phyloP scores from a whole-genome alignment of 148 eudicot genomes.

The Cornus controversa region DNA sequence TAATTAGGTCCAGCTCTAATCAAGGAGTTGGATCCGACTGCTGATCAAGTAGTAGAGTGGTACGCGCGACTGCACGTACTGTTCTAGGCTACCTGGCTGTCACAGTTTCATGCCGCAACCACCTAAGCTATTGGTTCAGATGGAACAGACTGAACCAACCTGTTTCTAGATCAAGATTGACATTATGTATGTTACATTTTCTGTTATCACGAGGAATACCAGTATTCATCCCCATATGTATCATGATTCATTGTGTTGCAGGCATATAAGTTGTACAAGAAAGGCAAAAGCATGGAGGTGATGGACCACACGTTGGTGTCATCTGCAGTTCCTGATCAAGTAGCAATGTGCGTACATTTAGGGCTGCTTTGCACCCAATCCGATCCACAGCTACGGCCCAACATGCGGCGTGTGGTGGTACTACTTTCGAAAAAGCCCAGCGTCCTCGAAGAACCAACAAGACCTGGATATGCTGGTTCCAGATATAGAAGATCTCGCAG shows the following conservation, averaged over 20 bases:
- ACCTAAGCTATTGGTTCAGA: too few relatives aligned
- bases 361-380: constrained; percentile 78
- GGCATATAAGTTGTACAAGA: constrained; percentile 73
- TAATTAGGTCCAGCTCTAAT: too few relatives aligned
- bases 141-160: too few relatives aligned
- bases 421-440: constrained; percentile 64
- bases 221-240: not conserved
- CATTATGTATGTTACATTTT: not conserved
- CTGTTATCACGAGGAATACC: not conserved
- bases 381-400: constrained; percentile 66
- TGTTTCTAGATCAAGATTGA: too few relatives aligned
- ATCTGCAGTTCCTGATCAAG: constrained; percentile 60
- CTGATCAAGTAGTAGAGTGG: too few relatives aligned
- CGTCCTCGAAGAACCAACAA: constrained; percentile 60
- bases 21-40: too few relatives aligned
- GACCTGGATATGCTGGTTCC: constrained; percentile 68
- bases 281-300: constrained; percentile 54
- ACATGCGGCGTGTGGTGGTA: constrained; percentile 64
- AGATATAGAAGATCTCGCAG: constrained; percentile 45
- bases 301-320: constrained; percentile 57
- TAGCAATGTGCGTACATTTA: constrained; percentile 54
- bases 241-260: constrained; percentile 24
- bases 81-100: too few relatives aligned
- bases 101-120: too few relatives aligned
- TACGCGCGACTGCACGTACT: too few relatives aligned